Evolutionary conservation across 2,329 filamentous ascomycete species (phyloP), one percentile per base, ranked within the genome.

Genomic region (Microdochium paspali): DNA sequence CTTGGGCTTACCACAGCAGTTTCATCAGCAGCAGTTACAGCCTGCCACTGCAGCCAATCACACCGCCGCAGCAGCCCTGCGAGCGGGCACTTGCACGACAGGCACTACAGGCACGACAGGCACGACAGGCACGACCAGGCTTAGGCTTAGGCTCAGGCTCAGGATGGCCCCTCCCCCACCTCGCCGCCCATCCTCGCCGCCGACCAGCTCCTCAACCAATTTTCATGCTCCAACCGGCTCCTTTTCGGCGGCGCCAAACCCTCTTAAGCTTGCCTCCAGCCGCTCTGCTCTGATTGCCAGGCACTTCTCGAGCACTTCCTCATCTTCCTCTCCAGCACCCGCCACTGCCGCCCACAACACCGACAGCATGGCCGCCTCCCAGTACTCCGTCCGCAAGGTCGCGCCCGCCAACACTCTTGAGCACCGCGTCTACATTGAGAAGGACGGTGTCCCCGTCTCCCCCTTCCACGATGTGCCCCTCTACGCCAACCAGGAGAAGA

Each of bases 381-480:
- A 70, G 54, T 98, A 89, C 77, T 77, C 76, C 63, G 71, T 86
- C 66, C 86, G 90, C 75, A 96, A 94, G 80, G 77, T 95, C 66
- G 93, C 79, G 62, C 82, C 87, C 63, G 81, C 89, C 63, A 85
- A 96, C 79, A 97, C 93, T 61, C 78, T 95, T 67, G 90, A 97
- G 77, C 90, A 95, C 82, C 88, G 93, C 66, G 84, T 96, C 73
- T 98, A 85, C 81, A 83, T 97, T 66, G 91, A 98, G 80, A 90
- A 95, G 78, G 88, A 97, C 86, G 93, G 91, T 74, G 76, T 87
- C 56, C 87, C 88, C 58, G 71, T 97, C 69, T 97, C 91, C 54
- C 87, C 91, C 59, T 98, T 96, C 82, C 93, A 98, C 78, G 93
- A 98, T 68, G 90, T 98, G 59, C 93, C 93, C 53, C 87, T 98